Conservation (phyloP, 345 rosid genomes). For the Ceriops zippeliana region DNA sequence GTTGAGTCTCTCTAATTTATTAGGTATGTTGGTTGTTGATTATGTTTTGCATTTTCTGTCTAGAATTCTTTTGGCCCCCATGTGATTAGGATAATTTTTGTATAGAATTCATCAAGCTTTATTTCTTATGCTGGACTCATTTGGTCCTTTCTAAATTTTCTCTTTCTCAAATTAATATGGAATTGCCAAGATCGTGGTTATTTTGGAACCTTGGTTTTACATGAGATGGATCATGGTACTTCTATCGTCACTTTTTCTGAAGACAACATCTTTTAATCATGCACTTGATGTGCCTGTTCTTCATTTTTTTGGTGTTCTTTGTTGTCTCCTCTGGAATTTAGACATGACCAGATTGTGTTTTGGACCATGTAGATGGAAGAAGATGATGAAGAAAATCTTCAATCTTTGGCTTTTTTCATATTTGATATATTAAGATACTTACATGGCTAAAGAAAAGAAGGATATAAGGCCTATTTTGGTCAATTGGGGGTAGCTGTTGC, state of each 20-base stretch:
- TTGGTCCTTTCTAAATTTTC: no score
- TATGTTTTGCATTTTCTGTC: no score
- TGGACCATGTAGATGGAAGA: constrained; percentile 41
- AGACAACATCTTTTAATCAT: neutral
- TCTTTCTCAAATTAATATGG: no score
- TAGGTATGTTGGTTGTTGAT: no score
- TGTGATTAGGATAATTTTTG: no score
- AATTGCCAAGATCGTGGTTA: neutral
- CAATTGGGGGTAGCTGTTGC: constrained; percentile 68
- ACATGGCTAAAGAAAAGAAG: constrained; percentile 41
- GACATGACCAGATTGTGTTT: constrained; percentile 1
- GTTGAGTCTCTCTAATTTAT: no score
- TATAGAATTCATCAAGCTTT: no score
- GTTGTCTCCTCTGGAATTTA: neutral
- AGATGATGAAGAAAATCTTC: constrained; percentile 35
- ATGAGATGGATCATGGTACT: neutral
- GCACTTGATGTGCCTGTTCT: neutral
- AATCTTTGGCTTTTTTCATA: constrained; percentile 8
- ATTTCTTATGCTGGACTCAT: no score
- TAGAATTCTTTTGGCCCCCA: no score
- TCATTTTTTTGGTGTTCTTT: neutral
- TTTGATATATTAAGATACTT: constrained; percentile 4
- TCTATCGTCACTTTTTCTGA: neutral
- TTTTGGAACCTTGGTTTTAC: neutral
- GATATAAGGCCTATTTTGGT: constrained; percentile 51